Evolutionary conservation across 495 filamentous ascomycete species (phyloP).

Genomic region (Mycothermus thermophilus): DNA sequence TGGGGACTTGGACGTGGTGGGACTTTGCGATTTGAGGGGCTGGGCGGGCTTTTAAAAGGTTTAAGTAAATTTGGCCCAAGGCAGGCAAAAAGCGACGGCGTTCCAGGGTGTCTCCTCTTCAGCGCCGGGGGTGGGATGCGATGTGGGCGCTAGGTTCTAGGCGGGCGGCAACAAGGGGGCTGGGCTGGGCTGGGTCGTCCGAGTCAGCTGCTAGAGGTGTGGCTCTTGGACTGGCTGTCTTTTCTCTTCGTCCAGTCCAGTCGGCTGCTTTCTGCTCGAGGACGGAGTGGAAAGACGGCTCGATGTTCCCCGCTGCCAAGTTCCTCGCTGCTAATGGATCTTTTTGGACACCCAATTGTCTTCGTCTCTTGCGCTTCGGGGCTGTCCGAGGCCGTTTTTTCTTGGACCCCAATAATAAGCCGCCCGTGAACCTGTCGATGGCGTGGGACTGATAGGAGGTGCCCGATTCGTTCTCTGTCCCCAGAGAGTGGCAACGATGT

Average conservation of each 20-base stretch:
- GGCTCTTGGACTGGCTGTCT: too few relatives aligned
- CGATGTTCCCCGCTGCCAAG: constrained; percentile 13
- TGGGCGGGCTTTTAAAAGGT: constrained; percentile 9
- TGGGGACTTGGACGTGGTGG: too few relatives aligned
- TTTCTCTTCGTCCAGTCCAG: too few relatives aligned
- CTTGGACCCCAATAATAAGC: constrained; percentile 4
- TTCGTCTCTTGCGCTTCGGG: neutral
- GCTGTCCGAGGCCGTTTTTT: constrained; percentile 1
- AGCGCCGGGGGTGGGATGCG: constrained; percentile 4
- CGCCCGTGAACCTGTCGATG: too few relatives aligned
- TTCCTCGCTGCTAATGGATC: neutral
- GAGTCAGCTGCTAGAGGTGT: constrained; percentile 13
- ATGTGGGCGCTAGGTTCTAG: constrained; percentile 7
- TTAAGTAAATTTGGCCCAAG: constrained; percentile 1
- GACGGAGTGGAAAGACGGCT: constrained; percentile 4
- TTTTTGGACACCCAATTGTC: constrained; percentile 3
- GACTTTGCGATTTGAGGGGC: too few relatives aligned
- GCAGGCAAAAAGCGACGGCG: constrained; percentile 5
- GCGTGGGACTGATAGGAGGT: too few relatives aligned
- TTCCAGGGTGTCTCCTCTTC: constrained; percentile 11
- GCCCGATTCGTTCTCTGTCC: too few relatives aligned
- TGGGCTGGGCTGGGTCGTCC: constrained; percentile 12
- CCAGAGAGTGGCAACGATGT: too few relatives aligned
- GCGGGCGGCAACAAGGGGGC: constrained; percentile 16
- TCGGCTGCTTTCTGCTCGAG: too few relatives aligned